Conservation (phyloP, 2,329 filamentous ascomycete species). For the Venturiaceae sp. region DNA sequence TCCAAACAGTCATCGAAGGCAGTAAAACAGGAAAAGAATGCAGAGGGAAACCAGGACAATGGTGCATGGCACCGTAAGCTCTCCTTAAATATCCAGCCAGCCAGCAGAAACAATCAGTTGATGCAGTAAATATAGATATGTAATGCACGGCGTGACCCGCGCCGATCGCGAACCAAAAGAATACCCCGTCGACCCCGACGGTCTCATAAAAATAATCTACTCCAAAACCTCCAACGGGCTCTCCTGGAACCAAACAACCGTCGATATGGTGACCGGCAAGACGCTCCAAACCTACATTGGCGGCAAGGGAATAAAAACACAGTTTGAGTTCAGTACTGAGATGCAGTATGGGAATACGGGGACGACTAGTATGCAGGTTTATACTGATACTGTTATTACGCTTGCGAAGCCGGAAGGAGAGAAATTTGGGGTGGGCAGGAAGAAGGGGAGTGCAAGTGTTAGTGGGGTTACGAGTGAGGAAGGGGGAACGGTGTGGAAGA, state of each 20-base stretch:
- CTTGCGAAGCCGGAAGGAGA: background rate
- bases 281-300: background rate
- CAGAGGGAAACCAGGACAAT: background rate
- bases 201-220: background rate
- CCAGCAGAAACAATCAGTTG: too few relatives aligned
- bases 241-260: background rate
- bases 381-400: background rate
- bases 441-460: background rate
- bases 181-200: background rate
- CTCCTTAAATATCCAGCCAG: too few relatives aligned
- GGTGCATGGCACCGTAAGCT: background rate
- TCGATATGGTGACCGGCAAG: background rate
- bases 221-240: background rate
- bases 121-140: background rate
- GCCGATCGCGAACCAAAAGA: background rate
- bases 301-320: background rate
- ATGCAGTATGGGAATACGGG: background rate
- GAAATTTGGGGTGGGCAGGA: background rate
- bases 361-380: background rate
- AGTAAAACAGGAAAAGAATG: background rate
- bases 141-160: background rate
- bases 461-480: background rate
- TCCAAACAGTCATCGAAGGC: background rate
- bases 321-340: background rate
- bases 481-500: background rate